Base-by-base conservation (phyloP, 306 rosid species). In the Malus sylvestris region DNA sequence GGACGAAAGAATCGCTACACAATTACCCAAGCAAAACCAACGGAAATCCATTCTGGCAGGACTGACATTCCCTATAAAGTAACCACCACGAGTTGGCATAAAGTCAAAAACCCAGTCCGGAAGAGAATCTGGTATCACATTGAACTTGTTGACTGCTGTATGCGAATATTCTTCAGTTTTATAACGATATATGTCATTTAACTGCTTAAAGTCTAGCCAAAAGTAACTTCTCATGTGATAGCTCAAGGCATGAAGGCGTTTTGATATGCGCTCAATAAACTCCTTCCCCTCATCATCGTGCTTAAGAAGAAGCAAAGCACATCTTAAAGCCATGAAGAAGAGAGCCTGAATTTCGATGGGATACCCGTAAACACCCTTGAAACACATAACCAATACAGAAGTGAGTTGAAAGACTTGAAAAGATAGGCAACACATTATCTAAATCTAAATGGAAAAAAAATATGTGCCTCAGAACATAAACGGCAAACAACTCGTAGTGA, bases 301-400 rank as follows among this genome's bases (percentile, higher is more conserved):
- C 89, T 91, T 93, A 33, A 93, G 97, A 78, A 93, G 82, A 78
- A 82, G 70, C 88, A 93, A 81, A 25, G 98, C 98, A 71, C 96
- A 91, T 85, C 93, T 88, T 82, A 93, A 85, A 76, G 97, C 93
- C 98, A 93, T 93, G 87, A 91, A 91, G 90, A 93, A 93, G 71
- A 93, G 89, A 75, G 97, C 92, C 83, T 93, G 97, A 78, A 93
- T 93, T 82, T 93, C 98, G 42, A 93, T 89, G 72, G 98, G 98
- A 82, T 93, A 91, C 23, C 98, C 98, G 83, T 93, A 93, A 55
- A 93, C 98, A 73, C 98, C 98, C 98, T 93, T 84, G 77, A 84
- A 83, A 14, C 72, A 76, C 10, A 68, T 64, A 32, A 76, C 27
- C 82, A 71, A 35, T 51, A 72, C 35, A n/a, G 51, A 77, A 76